Base-by-base conservation (phyloP, 441 rosid species). In the Heliophila coronopifolia region DNA sequence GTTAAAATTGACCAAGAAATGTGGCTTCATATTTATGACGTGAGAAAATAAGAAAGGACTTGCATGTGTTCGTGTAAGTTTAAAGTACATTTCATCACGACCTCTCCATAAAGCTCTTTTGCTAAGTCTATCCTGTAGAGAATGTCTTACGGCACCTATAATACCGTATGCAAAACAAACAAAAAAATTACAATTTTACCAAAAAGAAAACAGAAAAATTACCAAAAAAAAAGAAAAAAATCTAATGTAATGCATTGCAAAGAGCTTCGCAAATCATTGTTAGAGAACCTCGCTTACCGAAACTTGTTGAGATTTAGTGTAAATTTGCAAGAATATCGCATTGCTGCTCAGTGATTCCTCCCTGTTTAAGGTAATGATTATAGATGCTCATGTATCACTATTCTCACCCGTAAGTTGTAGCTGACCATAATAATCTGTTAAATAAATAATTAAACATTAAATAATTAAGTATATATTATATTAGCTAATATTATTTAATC, bases 341-440 rank as follows among this genome's bases (percentile, higher is more conserved):
- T 70, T 83, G 81, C 72, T 80, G 73, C 74, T 83, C 52, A 83
- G 53, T 15, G 85, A 75, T 61, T 60, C 56, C 56, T 83, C 92
- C 70, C 63, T 65, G 34, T 61, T 63, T 35, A 83, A 58, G 59
- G 76, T 84, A 67, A 83, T 73, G 67, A 74, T 54, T 43, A 83
- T 80, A 22, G 87, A 84, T 60, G 84, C 83, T 20, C 92, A 75
- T 27, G 92, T 83, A 52, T 87, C 92, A 58, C 87, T 87, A 57
- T 80, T 80, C 70, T 83, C 92, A 34, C 87, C 87, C 6, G 87
- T 83, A 9, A 87, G 92, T 87, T 83, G 50, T 9, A 87, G 92
- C 92, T 83, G 50, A 44, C 26, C 61, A 46, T 16, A 19, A 30
- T 42, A 61, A 25, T 10, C n/a, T n/a, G n/a, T n/a, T n/a, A n/a